Evolutionary conservation across 1,284 basidiomycete genomes (phyloP).

Genomic region (Trametes hirsuta): DNA sequence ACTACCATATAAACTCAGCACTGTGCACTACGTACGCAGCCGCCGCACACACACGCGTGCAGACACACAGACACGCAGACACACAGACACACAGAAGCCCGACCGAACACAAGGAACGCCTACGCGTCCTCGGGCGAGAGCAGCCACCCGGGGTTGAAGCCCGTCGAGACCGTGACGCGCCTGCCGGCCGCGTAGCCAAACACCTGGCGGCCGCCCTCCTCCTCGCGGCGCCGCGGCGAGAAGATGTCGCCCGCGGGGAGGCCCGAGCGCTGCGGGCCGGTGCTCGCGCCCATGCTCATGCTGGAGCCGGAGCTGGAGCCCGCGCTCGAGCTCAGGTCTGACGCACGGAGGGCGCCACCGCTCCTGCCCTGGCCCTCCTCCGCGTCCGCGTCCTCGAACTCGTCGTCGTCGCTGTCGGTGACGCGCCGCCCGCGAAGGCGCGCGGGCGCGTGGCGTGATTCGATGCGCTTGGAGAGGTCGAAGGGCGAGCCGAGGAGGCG

Average conservation of each 20-base stretch:
- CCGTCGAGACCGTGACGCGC: neutral
- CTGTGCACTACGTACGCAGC: neutral
- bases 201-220: neutral
- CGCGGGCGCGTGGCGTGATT: slow-evolving; percentile 2
- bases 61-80: no score
- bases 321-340: slow-evolving; percentile 17
- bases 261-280: slow-evolving; percentile 18
- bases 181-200: neutral
- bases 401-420: slow-evolving; percentile 12
- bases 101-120: neutral
- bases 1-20: neutral
- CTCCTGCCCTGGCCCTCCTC: slow-evolving; percentile 1
- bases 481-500: slow-evolving; percentile 32
- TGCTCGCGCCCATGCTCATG: neutral
- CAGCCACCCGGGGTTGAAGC: slow-evolving; percentile 18
- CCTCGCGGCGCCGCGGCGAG: slow-evolving; percentile 15
- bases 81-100: no score
- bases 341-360: slow-evolving; percentile 5
- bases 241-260: slow-evolving; percentile 22
- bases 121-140: slow-evolving; percentile 20
- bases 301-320: slow-evolving; percentile 10
- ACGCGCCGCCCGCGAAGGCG: slow-evolving; percentile 5
- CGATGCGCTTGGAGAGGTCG: slow-evolving; percentile 24
- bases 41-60: neutral
- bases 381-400: neutral